A percentile compares a stretch with the other conserved stretches of the same genome.
phyloP scores from a whole-genome alignment of 2,329 filamentous ascomycete species.

The Dichotomopilus funicola region DNA sequence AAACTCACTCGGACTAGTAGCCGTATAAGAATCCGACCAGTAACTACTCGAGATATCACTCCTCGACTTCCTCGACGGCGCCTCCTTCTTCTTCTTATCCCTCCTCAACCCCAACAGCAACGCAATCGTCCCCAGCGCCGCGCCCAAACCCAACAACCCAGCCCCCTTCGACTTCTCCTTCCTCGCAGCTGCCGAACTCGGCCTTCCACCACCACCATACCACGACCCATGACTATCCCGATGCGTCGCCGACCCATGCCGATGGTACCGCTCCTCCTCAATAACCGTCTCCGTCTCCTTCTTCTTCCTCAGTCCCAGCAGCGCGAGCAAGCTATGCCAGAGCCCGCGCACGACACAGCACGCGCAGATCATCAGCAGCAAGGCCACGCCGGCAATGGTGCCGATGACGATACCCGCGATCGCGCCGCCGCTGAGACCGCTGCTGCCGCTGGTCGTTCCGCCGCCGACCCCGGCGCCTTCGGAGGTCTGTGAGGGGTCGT shows the following conservation, averaged over 20 bases:
- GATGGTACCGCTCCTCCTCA: constrained; percentile 58
- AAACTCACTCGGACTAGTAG: constrained; percentile 46
- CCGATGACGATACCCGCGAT: constrained; percentile 80
- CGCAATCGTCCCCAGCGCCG: constrained; percentile 44
- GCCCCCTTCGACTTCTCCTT: constrained; percentile 46
- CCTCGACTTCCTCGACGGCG: constrained; percentile 34
- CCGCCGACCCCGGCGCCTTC: constrained; percentile 43
- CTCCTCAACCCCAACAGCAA: constrained; percentile 48
- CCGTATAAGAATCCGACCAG: constrained; percentile 49
- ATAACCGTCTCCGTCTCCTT: constrained; percentile 38
- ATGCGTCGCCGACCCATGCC: constrained; percentile 31
- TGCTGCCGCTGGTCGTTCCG: constrained; percentile 35
- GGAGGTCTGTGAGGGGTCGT: constrained; percentile 38
- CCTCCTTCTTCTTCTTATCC: constrained; percentile 42
- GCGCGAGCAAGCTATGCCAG: constrained; percentile 51
- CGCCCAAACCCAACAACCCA: constrained; percentile 48
- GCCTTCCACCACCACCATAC: constrained; percentile 40
- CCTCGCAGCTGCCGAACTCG: constrained; percentile 34
- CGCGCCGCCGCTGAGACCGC: constrained; percentile 59
- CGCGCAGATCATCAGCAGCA: constrained; percentile 66
- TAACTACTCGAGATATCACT: constrained; percentile 46
- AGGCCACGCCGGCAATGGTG: constrained; percentile 56
- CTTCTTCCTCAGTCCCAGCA: constrained; percentile 55
- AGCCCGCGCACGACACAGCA: constrained; percentile 62
- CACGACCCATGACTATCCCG: constrained; percentile 52